Evolutionary conservation across 441 rosid genomes (phyloP).

Genomic region (Melastoma candidum): DNA sequence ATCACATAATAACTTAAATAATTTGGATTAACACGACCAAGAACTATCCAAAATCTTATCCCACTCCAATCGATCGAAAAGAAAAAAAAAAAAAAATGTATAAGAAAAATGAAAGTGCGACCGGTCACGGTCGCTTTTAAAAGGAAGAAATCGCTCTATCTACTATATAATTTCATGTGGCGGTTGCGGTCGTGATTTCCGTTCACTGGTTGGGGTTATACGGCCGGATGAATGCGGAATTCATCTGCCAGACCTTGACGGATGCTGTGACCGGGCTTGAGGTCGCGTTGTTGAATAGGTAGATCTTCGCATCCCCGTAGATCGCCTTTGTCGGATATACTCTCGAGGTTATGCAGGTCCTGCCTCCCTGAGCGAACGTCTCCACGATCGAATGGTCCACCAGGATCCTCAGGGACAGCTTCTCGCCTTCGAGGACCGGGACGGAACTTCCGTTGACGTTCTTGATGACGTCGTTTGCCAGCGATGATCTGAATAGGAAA

Average conservation of each 20-base stretch:
- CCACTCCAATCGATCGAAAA: too few relatives aligned
- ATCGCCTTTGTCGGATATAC: constrained; percentile 82
- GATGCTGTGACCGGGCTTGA: constrained; percentile 41
- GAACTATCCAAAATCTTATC: too few relatives aligned
- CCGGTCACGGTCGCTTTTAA: too few relatives aligned
- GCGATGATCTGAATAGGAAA: constrained; percentile 44
- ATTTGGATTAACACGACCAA: too few relatives aligned
- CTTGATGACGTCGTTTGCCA: constrained; percentile 62
- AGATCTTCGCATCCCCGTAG: constrained; percentile 56
- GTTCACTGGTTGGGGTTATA: constrained; percentile 7
- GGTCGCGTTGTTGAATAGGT: constrained; percentile 81
- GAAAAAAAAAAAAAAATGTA: too few relatives aligned
- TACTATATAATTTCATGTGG: too few relatives aligned
- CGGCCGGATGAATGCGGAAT: constrained; percentile 66
- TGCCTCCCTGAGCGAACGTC: constrained; percentile 85
- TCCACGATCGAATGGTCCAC: constrained; percentile 94
- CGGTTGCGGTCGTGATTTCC: too few relatives aligned
- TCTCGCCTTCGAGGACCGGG: constrained; percentile 73
- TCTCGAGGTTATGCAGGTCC: constrained; percentile 66
- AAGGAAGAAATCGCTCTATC: too few relatives aligned
- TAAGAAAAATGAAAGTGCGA: too few relatives aligned
- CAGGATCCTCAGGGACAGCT: constrained; percentile 55
- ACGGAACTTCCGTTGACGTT: constrained; percentile 50
- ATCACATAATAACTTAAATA: too few relatives aligned
- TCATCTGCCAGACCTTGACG: constrained; percentile 78